Conservation (phyloP, 1,139 yeast species). For the Blastobotrys apis region DNA sequence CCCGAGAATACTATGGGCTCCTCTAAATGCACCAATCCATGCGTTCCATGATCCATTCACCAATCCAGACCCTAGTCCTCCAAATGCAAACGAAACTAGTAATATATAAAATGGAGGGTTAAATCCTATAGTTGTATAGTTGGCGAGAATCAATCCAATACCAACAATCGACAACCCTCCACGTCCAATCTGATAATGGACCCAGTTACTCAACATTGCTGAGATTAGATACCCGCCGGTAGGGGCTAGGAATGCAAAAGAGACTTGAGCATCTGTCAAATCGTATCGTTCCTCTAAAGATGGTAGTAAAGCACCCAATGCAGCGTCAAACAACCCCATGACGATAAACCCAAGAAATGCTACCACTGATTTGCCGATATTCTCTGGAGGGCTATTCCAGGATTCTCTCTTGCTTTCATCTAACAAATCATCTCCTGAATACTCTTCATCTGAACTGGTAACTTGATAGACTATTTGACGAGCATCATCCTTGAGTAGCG, state of each 20-base stretch:
- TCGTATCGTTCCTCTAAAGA: slow-evolving; percentile 37
- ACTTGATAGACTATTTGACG: background rate
- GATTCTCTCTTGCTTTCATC: slow-evolving; percentile 14
- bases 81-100: slow-evolving; percentile 50
- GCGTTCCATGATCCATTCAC: slow-evolving; percentile 53
- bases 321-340: slow-evolving; percentile 44
- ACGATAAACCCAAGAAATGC: slow-evolving; percentile 25
- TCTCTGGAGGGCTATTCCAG: slow-evolving; percentile 23
- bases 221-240: slow-evolving; percentile 35
- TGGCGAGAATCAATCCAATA: slow-evolving; percentile 34
- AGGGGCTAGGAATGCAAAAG: slow-evolving; percentile 25
- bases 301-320: slow-evolving; percentile 48
- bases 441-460: background rate
- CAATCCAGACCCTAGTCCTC: slow-evolving; percentile 56
- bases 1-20: slow-evolving; percentile 48
- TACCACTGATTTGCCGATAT: slow-evolving; percentile 23
- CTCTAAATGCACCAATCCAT: slow-evolving; percentile 48
- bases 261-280: slow-evolving; percentile 22
- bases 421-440: background rate
- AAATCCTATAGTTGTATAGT: slow-evolving; percentile 41
- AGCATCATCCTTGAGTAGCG: background rate
- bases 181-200: slow-evolving; percentile 42
- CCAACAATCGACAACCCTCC: slow-evolving; percentile 40
- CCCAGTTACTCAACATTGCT: slow-evolving; percentile 32
- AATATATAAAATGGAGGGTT: slow-evolving; percentile 38